Evolutionary conservation across 2,329 filamentous ascomycete species (phyloP).

Genomic region (Aspergillus persii): DNA sequence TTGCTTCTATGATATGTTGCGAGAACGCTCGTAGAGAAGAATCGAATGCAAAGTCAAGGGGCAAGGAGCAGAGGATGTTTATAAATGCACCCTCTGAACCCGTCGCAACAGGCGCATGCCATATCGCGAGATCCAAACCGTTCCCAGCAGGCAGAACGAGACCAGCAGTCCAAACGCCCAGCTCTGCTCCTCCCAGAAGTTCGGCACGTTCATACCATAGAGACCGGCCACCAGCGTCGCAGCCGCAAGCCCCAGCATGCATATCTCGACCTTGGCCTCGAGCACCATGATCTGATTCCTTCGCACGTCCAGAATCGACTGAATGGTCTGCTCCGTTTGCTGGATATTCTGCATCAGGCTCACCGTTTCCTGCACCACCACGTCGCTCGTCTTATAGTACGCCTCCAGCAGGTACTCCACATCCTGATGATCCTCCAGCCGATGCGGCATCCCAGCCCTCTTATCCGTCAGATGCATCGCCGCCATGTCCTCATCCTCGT

Average conservation of each 20-base stretch:
- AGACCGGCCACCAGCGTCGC: constrained; percentile 36
- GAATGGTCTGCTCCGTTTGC: constrained; percentile 33
- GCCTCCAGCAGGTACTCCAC: constrained; percentile 40
- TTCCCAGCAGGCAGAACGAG: constrained; percentile 20
- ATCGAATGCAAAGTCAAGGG: no score
- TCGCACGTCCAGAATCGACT: constrained; percentile 34
- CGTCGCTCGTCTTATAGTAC: constrained; percentile 36
- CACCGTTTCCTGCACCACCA: constrained; percentile 30
- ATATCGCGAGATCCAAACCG: constrained; percentile 22
- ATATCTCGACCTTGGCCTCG: constrained; percentile 37
- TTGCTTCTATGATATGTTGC: no score
- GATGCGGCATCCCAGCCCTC: constrained; percentile 27
- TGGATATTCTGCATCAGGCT: constrained; percentile 28
- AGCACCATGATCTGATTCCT: constrained; percentile 42
- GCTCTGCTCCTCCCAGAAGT: constrained; percentile 34
- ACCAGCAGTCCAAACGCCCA: constrained; percentile 25
- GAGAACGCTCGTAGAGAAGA: no score
- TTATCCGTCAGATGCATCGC: constrained; percentile 37
- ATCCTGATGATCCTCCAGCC: constrained; percentile 32
- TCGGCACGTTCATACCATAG: constrained; percentile 40
- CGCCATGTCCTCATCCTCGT: constrained; percentile 38
- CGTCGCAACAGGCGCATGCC: constrained; percentile 24
- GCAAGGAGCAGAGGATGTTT: not conserved
- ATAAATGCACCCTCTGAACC: constrained; percentile 22
- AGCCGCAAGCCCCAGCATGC: constrained; percentile 35